A percentile compares a stretch with the other conserved stretches of the same genome.
Conservation (phyloP, 169 alveolate genomes). For the Eimeria sp. region DNA sequence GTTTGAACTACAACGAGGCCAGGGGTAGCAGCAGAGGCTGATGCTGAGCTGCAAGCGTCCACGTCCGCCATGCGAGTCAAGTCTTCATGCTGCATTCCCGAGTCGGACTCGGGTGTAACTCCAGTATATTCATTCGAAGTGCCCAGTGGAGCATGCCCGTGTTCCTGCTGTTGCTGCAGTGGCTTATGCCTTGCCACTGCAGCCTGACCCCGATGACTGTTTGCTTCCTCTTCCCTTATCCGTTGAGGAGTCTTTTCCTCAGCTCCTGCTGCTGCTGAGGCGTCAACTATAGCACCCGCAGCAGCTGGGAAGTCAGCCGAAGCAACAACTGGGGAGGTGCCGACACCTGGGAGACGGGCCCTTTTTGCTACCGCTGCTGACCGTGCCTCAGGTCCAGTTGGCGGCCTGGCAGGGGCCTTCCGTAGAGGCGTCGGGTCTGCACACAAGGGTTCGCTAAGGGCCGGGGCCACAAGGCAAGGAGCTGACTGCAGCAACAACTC, state of each 20-base stretch:
- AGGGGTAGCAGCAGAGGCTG: neutral
- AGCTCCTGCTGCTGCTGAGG: conserved; percentile 13
- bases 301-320: conserved; percentile 12
- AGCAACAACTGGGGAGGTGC: neutral
- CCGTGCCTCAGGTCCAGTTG: conserved; percentile 19
- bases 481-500: conserved; percentile 38
- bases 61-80: neutral
- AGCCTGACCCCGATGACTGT: neutral
- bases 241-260: neutral
- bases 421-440: conserved; percentile 60
- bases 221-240: neutral
- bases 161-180: conserved; percentile 62
- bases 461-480: conserved; percentile 29
- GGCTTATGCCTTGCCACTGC: neutral
- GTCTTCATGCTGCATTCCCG: neutral
- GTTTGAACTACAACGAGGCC: conserved; percentile 5
- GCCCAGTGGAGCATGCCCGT: conserved; percentile 15
- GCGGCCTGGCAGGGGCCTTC: conserved; percentile 52
- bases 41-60: neutral
- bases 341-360: neutral
- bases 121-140: neutral
- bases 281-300: conserved; percentile 33
- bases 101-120: neutral
- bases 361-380: neutral
- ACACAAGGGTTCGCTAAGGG: conserved; percentile 33